Percentiles rank a stretch among this genome's conserved stretches.
These are phyloP conservation scores for Fistulifera solaris DNA, from an alignment of 108 stramenopile genomes.

Conservation along the genomic window DNA sequence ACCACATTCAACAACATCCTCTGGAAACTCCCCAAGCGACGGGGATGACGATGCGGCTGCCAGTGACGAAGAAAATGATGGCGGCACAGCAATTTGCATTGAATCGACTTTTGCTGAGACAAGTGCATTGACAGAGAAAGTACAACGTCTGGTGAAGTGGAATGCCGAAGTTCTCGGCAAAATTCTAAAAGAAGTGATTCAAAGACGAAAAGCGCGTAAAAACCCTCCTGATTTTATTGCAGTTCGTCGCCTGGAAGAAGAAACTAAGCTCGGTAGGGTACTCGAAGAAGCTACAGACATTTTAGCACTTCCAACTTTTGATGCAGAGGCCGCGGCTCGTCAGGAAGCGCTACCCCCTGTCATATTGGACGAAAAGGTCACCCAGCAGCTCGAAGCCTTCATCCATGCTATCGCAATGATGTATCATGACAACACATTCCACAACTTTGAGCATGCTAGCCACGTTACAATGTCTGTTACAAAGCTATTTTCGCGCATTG, in stretches of 20 bases:
- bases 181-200: conserved; percentile 10
- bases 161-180: conserved; percentile 6
- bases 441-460: conserved; percentile 40
- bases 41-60: no score
- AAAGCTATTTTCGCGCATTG: conserved; percentile 20
- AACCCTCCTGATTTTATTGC: no score
- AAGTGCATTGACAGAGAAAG: conserved; percentile 3
- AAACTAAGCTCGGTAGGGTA: background rate
- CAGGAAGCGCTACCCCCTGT: background rate
- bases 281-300: conserved; percentile 12
- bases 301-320: background rate
- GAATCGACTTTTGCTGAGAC: no score
- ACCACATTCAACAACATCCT: no score
- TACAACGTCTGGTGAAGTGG: conserved; percentile 13
- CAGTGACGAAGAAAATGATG: no score
- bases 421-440: conserved; percentile 38
- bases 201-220: conserved; percentile 1
- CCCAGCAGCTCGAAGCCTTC: conserved; percentile 7
- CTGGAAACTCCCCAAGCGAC: no score
- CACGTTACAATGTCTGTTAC: conserved; percentile 33
- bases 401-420: conserved; percentile 8
- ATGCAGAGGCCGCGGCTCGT: background rate
- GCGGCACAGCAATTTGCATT: no score
- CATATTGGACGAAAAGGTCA: background rate
- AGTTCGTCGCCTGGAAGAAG: no score